phyloP scores from a whole-genome alignment of 140 eudicot species.

The Oenanthe javanica region DNA sequence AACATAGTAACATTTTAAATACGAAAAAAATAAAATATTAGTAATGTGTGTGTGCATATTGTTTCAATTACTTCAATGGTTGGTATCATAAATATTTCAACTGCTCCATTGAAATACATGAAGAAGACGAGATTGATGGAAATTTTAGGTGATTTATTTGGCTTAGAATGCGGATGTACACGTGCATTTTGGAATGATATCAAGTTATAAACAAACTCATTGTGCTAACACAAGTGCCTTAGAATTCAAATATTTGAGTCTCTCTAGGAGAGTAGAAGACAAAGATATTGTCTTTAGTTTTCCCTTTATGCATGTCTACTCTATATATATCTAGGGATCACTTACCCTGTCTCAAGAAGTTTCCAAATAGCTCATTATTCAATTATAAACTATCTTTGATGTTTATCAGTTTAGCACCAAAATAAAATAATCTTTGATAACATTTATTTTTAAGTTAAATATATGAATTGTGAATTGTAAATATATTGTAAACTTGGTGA shows the following conservation, averaged over 20 bases:
- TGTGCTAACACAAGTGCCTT: constrained; percentile 10
- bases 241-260: constrained; percentile 34
- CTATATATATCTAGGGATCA: constrained; percentile 10
- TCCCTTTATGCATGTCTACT: constrained; percentile 6
- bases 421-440: not conserved
- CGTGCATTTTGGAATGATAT: constrained; percentile 28
- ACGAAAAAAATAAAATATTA: not conserved
- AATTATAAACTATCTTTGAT: not conserved
- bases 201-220: not conserved
- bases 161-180: constrained; percentile 39
- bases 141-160: constrained; percentile 14
- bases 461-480: too few species aligned
- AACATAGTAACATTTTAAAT: not conserved
- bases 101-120: constrained; percentile 46
- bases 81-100: constrained; percentile 19
- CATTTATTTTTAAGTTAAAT: too few species aligned
- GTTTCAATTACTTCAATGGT: not conserved
- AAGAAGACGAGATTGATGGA: constrained; percentile 28
- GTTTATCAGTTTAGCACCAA: not conserved
- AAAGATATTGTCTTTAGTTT: constrained; percentile 16
- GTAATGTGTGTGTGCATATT: not conserved
- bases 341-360: constrained; percentile 8
- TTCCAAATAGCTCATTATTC: constrained; percentile 3
- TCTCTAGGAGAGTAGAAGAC: constrained; percentile 39
- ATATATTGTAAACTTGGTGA: too few species aligned